phyloP scores from a whole-genome alignment of 2,329 filamentous ascomycete species.

The Fusarium sp. region DNA sequence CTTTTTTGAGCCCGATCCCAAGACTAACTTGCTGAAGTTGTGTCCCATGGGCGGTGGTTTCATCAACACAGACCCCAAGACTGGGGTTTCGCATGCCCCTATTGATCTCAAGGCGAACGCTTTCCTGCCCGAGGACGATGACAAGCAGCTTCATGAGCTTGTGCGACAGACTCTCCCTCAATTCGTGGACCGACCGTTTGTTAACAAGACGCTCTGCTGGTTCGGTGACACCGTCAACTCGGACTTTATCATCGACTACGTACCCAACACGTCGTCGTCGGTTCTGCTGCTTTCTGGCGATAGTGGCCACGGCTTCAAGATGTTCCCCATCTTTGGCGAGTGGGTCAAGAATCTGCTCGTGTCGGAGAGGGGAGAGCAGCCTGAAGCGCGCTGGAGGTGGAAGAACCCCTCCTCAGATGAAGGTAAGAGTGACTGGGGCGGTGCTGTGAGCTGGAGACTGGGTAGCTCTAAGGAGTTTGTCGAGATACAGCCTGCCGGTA shows the following conservation, averaged over 20 bases:
- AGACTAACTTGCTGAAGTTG: conserved; percentile 71
- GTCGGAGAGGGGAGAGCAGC: conserved; percentile 57
- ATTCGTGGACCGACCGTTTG: conserved; percentile 69
- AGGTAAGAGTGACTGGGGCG: conserved; percentile 47
- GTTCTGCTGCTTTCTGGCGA: conserved; percentile 70
- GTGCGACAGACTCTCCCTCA: conserved; percentile 67
- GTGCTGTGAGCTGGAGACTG: conserved; percentile 58
- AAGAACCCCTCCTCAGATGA: conserved; percentile 53
- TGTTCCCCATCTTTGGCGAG: conserved; percentile 72
- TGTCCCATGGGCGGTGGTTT: conserved; percentile 73
- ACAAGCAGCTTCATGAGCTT: conserved; percentile 65
- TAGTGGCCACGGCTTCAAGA: conserved; percentile 75
- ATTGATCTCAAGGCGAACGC: conserved; percentile 53
- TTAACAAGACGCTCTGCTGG: conserved; percentile 73
- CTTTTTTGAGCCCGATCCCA: conserved; percentile 75
- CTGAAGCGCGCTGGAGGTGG: conserved; percentile 66
- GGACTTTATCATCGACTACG: conserved; percentile 72
- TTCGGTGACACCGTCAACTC: conserved; percentile 73
- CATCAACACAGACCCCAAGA: conserved; percentile 57
- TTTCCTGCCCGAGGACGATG: conserved; percentile 69
- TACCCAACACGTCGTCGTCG: conserved; percentile 63
- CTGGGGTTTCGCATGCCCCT: conserved; percentile 59
- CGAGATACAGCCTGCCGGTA: conserved; percentile 28
- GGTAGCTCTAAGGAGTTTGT: conserved; percentile 50
- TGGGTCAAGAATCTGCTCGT: conserved; percentile 67